Evolutionary conservation across 495 filamentous ascomycete genomes (phyloP).

Genomic region (Talaromyces liani): DNA sequence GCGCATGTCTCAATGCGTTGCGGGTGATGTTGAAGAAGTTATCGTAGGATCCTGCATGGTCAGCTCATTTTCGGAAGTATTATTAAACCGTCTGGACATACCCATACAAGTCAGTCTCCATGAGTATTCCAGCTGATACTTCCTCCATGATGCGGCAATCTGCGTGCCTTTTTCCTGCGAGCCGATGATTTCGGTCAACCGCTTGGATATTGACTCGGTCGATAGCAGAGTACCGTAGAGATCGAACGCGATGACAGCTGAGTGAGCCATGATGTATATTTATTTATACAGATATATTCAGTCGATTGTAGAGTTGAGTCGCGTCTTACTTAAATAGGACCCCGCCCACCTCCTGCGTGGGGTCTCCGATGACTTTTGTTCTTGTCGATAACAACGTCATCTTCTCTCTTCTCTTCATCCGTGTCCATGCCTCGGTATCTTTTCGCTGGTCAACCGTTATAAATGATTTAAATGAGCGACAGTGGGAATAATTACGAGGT

Average conservation of each 20-base stretch:
- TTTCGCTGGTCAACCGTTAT: neutral
- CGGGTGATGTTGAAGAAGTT: constrained; percentile 60
- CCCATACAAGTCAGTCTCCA: constrained; percentile 80
- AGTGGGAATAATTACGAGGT: constrained; percentile 53
- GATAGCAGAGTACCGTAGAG: constrained; percentile 69
- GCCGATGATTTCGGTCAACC: constrained; percentile 43
- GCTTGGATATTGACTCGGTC: constrained; percentile 55
- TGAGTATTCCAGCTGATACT: constrained; percentile 72
- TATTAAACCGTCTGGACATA: constrained; percentile 19
- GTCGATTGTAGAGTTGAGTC: neutral
- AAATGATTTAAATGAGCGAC: constrained; percentile 15
- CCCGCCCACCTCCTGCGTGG: neutral
- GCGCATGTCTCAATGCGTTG: constrained; percentile 55
- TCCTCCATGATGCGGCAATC: constrained; percentile 51
- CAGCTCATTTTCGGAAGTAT: constrained; percentile 3
- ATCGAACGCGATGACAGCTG: constrained; percentile 59
- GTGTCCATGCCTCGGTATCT: neutral
- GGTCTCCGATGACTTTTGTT: neutral
- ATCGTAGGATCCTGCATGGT: constrained; percentile 46
- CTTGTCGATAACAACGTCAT: constrained; percentile 2
- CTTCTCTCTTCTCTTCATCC: neutral
- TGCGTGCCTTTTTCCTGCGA: constrained; percentile 41
- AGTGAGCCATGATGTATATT: constrained; percentile 1
- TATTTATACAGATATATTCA: no score
- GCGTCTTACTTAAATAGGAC: neutral